phyloP scores from a whole-genome alignment of 202 grass and related monocot genomes.

The Eragrostis tef region DNA sequence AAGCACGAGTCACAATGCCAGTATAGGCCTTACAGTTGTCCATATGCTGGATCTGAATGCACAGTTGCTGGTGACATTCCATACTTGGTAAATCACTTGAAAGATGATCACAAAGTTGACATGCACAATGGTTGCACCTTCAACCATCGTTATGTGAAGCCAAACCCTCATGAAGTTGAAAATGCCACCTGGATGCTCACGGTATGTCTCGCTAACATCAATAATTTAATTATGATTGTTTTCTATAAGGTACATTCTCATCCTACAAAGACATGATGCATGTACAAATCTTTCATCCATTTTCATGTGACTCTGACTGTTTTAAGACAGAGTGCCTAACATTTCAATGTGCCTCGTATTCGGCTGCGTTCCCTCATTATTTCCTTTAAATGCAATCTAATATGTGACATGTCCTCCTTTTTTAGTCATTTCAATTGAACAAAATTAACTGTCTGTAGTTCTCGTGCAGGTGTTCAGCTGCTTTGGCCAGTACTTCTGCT shows the following conservation, averaged over 20 bases:
- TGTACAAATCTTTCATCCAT: conserved; percentile 23
- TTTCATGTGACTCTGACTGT: conserved; percentile 7
- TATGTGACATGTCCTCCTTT: background rate
- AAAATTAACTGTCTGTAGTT: background rate
- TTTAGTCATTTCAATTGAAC: conserved; percentile 5
- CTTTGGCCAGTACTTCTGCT: conserved; percentile 92
- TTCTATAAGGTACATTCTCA: background rate
- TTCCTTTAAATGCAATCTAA: background rate
- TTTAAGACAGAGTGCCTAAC: conserved; percentile 14
- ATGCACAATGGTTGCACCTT: conserved; percentile 95
- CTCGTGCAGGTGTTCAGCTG: conserved; percentile 86
- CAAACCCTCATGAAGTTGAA: conserved; percentile 97
- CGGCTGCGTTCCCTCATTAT: background rate
- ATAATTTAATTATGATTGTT: conserved; percentile 15
- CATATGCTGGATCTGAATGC: conserved; percentile 97
- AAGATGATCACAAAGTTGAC: conserved; percentile 99
- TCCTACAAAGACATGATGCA: background rate
- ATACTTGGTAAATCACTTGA: conserved; percentile 88
- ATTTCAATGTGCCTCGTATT: conserved; percentile 21
- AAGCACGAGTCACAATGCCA: conserved; percentile 94
- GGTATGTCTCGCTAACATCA: conserved; percentile 47
- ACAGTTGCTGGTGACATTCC: conserved; percentile 85
- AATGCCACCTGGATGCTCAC: conserved; percentile 99
- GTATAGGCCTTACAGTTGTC: conserved; percentile 88
- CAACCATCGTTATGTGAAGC: conserved; percentile 95